Evolutionary conservation across 768 basidiomycete species (phyloP).

Genomic region (Termitomyces sp.): DNA sequence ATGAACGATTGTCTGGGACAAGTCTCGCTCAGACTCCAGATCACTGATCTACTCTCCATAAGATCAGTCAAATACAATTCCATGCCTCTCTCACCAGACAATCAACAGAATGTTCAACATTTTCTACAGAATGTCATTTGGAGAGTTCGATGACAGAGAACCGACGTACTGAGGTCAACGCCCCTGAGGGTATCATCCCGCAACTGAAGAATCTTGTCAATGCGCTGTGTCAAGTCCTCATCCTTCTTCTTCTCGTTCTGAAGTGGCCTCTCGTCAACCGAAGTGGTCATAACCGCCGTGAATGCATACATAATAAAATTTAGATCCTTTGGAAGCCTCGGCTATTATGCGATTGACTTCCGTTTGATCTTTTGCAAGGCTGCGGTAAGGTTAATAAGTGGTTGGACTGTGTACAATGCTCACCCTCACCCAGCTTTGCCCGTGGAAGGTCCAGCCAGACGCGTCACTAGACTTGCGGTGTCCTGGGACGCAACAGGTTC

Average conservation of each 20-base stretch:
- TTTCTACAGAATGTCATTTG: constrained; percentile 28
- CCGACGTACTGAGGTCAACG: constrained; percentile 50
- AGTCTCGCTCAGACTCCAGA: constrained; percentile 72
- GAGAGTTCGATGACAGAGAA: constrained; percentile 4
- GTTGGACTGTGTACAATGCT: not conserved
- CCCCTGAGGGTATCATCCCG: constrained; percentile 55
- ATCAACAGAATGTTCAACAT: constrained; percentile 65
- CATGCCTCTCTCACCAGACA: constrained; percentile 47
- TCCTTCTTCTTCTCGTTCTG: constrained; percentile 91
- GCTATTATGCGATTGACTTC: constrained; percentile 89
- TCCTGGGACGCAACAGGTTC: constrained; percentile 47
- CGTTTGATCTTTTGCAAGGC: constrained; percentile 71
- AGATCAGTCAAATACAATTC: not conserved
- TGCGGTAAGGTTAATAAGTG: constrained; percentile 17
- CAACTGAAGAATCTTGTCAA: constrained; percentile 62
- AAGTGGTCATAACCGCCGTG: not conserved
- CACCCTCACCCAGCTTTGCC: constrained; percentile 76
- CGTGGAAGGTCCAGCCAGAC: constrained; percentile 85
- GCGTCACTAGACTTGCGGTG: constrained; percentile 65
- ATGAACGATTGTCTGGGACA: constrained; percentile 84
- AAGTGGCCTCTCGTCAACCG: not conserved
- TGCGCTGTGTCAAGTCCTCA: constrained; percentile 75
- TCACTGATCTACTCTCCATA: constrained; percentile 48
- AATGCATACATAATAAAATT: constrained; percentile 74
- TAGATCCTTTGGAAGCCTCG: constrained; percentile 89